Evolutionary conservation across 2,329 filamentous ascomycete species (phyloP).

Genomic region (Ilyonectria mors-panacis): DNA sequence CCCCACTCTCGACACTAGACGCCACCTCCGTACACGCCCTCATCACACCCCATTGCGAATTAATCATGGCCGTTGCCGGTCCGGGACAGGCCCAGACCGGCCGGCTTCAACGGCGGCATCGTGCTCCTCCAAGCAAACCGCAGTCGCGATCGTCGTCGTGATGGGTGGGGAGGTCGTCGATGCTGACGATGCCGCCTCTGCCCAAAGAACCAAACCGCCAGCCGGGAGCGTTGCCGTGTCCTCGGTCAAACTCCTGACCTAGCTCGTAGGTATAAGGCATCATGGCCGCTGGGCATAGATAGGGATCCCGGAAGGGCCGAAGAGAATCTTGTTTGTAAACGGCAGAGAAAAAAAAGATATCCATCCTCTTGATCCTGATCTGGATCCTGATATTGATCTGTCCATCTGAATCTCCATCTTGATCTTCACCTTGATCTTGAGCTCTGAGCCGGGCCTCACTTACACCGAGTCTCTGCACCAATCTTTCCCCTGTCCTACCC

Average conservation of each 20-base stretch:
- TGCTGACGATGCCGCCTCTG: constrained; percentile 4
- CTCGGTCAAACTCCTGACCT: constrained; percentile 32
- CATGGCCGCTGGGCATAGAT: constrained; percentile 31
- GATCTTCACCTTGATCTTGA: constrained; percentile 2
- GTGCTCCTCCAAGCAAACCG: not conserved
- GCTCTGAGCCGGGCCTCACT: constrained; percentile 16
- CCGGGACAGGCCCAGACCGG: constrained; percentile 11
- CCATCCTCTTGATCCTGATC: not conserved
- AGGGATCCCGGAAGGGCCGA: constrained; percentile 32
- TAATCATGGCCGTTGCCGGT: constrained; percentile 2
- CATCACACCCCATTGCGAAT: too few species aligned
- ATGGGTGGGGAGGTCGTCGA: not conserved
- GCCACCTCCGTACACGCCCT: constrained; percentile 20
- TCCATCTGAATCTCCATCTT: constrained; percentile 4
- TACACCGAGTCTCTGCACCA: constrained; percentile 18
- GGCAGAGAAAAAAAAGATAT: constrained; percentile 23
- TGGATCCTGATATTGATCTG: not conserved
- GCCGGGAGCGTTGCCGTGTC: constrained; percentile 26
- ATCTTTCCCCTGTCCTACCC: constrained; percentile 12
- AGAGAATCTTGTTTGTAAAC: constrained; percentile 25
- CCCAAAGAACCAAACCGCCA: constrained; percentile 1
- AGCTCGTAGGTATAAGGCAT: constrained; percentile 31
- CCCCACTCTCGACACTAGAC: constrained; percentile 3
- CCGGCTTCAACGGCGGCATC: constrained; percentile 4
- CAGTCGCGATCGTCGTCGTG: not conserved